Evolutionary conservation across 1,284 basidiomycete species (phyloP).

Genomic region (Agaricales sp.): DNA sequence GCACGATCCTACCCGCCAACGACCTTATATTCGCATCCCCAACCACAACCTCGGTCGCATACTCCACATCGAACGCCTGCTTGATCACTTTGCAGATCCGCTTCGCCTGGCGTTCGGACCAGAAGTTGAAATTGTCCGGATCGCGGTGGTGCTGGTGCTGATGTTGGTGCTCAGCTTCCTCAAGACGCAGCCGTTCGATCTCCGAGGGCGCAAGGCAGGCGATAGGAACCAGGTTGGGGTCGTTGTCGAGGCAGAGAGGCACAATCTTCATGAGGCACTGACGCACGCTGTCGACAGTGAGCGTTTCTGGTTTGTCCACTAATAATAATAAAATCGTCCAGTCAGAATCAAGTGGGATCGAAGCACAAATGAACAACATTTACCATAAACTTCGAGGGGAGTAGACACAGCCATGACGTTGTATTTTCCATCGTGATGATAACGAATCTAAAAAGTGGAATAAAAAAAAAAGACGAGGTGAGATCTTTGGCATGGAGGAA

Average conservation of each 20-base stretch:
- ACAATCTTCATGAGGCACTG: conserved; percentile 68
- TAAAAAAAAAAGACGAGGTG: conserved; percentile 9
- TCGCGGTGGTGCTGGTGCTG: conserved; percentile 41
- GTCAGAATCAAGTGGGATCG: conserved; percentile 1
- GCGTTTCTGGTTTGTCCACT: conserved; percentile 59
- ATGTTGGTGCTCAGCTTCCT: conserved; percentile 9
- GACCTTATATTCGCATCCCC: conserved; percentile 87
- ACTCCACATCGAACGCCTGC: conserved; percentile 80
- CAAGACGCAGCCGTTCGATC: too few relatives aligned
- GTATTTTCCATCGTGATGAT: conserved; percentile 92
- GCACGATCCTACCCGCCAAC: conserved; percentile 75
- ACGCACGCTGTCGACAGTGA: conserved; percentile 58
- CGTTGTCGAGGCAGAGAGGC: conserved; percentile 77
- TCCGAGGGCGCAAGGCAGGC: conserved; percentile 32
- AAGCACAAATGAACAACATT: conserved; percentile 17
- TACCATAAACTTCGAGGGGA: conserved; percentile 84
- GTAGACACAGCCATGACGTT: conserved; percentile 84
- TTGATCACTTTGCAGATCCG: conserved; percentile 74
- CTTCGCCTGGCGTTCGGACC: conserved; percentile 83
- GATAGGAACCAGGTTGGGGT: conserved; percentile 71
- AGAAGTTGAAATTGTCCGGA: conserved; percentile 91
- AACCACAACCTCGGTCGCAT: conserved; percentile 82
- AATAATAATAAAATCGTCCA: conserved; percentile 11
- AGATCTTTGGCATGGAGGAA: too few relatives aligned
- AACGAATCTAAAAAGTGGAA: conserved; percentile 44